phyloP scores from a whole-genome alignment of 2,329 filamentous ascomycete species.

The Aspergillus pseudotamarii region DNA sequence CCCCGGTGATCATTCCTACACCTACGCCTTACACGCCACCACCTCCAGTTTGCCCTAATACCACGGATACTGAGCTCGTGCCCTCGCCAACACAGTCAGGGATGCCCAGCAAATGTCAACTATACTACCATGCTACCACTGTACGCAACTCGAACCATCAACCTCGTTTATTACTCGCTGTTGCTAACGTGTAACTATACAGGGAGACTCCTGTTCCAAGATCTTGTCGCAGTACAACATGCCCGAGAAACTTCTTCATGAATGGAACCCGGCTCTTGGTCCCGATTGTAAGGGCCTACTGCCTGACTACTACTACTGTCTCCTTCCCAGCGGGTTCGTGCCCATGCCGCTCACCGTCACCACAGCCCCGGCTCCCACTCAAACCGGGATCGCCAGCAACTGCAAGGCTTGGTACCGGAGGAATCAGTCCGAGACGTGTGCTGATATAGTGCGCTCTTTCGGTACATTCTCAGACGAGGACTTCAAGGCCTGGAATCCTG shows the following conservation, averaged over 20 bases:
- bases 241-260: slow-evolving; percentile 4
- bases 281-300: slow-evolving; percentile 12
- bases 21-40: background rate
- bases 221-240: slow-evolving; percentile 9
- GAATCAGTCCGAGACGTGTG: background rate
- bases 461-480: slow-evolving; percentile 9
- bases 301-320: slow-evolving; percentile 15
- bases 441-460: background rate
- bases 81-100: slow-evolving; percentile 12
- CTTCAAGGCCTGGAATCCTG: slow-evolving; percentile 17
- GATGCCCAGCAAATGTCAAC: slow-evolving; percentile 1
- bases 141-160: background rate
- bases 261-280: slow-evolving; percentile 16
- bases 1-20: background rate
- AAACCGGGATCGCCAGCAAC: background rate
- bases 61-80: background rate
- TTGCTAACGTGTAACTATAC: background rate
- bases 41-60: background rate
- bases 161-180: no score
- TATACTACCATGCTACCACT: slow-evolving; percentile 10
- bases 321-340: slow-evolving; percentile 4
- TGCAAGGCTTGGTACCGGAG: slow-evolving; percentile 8
- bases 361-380: background rate
- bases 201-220: slow-evolving; percentile 14
- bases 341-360: slow-evolving; percentile 13